Base-by-base conservation (phyloP, 2,329 filamentous ascomycete species). In the Monosporascus sp. region DNA sequence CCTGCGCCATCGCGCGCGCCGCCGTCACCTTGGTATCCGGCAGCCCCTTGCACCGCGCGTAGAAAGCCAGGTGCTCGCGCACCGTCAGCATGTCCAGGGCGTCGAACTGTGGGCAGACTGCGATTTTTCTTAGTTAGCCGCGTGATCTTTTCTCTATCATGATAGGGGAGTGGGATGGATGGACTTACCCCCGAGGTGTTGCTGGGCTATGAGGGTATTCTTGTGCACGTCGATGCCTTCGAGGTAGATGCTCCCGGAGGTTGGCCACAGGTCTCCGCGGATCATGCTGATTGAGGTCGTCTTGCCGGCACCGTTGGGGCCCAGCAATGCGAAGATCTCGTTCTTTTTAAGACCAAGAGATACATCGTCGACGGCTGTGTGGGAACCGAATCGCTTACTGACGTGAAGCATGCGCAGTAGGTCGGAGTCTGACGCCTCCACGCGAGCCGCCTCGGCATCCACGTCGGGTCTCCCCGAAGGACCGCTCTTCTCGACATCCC, bases 231-330 rank as follows among this genome's bases (percentile, higher is more conserved):
- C 84, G 17, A 82, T 76, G 49, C 83, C 78, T 57, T 89, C 83
- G 39, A 92, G 82, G 38, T 85, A 79, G n/a, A 90, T 83, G 25
- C 85, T 80, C 11, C 86, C 85, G 5, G 73, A 75, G 18, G 75
- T 78, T 0, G 87, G 87, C 8, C 77, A 75, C n/a, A 87, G 77
- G 57, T 90, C 87, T n/a, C 87, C 87, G 55, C 87, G 78, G 55
- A 90, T 86, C 50, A 90, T 73, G 18, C 81, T 84, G 60, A 90
- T 88, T 1, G 81, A 87, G 0, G 86, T 89, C 1, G 81, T 85
- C 65, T 92, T 91, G 45, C 88, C 88, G 1, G 88, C 88, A 3
- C 88, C 88, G 63, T 91, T 91, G 0, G 88, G 87, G 0, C 88
- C 88, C 0, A 93, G 78, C 0, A 92, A 76, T 0, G 87, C 87